Evolutionary conservation across 2,329 filamentous ascomycete species (phyloP).

Genomic region (Stachybotrys chlorohalonatus): DNA sequence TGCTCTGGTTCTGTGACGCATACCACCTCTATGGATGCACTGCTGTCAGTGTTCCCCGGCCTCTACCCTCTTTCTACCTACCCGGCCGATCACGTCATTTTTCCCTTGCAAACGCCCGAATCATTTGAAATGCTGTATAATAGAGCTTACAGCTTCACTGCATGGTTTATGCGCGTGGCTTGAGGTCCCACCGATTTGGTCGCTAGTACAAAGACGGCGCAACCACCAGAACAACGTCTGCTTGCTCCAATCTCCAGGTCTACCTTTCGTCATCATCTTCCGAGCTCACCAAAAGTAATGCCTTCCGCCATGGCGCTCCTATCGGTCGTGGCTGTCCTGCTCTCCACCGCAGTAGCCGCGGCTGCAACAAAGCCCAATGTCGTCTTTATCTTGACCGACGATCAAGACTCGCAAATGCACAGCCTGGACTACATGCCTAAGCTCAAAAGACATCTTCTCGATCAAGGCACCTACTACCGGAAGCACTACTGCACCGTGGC

Average conservation of each 20-base stretch:
- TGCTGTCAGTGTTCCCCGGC: too few species aligned
- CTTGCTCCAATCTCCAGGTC: not conserved
- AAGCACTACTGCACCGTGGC: conserved; percentile 61
- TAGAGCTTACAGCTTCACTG: too few species aligned
- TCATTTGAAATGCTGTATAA: too few species aligned
- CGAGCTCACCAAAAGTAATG: not conserved
- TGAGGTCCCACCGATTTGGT: too few species aligned
- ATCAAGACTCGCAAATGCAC: conserved; percentile 53
- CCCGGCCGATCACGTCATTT: too few species aligned
- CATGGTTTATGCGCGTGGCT: too few species aligned
- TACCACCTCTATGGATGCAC: too few species aligned
- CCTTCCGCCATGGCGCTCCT: not conserved
- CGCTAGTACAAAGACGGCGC: too few species aligned
- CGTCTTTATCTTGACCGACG: conserved; percentile 56
- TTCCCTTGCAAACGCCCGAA: too few species aligned
- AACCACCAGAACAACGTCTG: not conserved
- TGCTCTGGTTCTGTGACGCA: too few species aligned
- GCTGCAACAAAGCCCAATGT: conserved; percentile 37
- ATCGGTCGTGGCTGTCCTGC: not conserved
- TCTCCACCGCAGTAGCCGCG: not conserved
- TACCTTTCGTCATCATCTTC: not conserved
- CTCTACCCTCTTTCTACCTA: too few species aligned
- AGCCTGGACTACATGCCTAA: conserved; percentile 50
- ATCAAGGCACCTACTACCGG: conserved; percentile 50
- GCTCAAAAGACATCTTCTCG: conserved; percentile 40